Base-by-base conservation (phyloP, 805 yeast species). In the Metschnikowia kofuensis region DNA sequence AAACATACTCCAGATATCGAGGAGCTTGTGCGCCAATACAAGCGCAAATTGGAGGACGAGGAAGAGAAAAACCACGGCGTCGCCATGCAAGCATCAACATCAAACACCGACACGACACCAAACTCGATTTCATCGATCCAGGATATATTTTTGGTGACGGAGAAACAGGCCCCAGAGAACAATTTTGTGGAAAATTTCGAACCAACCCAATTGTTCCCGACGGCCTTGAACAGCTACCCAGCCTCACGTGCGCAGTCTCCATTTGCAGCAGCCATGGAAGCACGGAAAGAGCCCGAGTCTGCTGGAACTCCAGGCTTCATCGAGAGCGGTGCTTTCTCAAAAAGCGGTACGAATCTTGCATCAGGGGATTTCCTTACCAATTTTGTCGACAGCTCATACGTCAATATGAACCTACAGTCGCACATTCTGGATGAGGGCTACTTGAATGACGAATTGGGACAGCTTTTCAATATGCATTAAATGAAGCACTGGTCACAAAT, bases 171-270 rank as follows among this genome's bases (percentile, higher is more conserved):
- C 16, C 70, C 77, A 32, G 70, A 72, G 38, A 67, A 60, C 48
- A 69, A 68, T 28, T 76, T 76, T 57, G 67, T 72, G 47, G 80
- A 76, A 45, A 76, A 77, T 52, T 80, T 80, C 63, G 80, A 79
- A 59, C 84, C 84, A 14, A 72, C 81, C 13, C 83, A 78, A 52
- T 69, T 80, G 53, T 80, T 80, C 55, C 84, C 84, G 6, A 67
- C 61, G 26, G 60, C 57, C 58, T 72, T 56, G 54, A 54, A 47
- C 45, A 70, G 76, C 47, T 50, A 56, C 14, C 74, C 75, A 4
- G 66, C 68, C 5, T 68, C 74, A 2, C 57, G 75, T 43, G 64
- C 66, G 0, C 74, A 70, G 48, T 63, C 73, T 6, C 76, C 76
- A 2, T 44, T 27, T 8, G 44, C 12, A 6, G 32, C 11, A 2